Base-by-base conservation (phyloP, 2,329 filamentous ascomycete genomes). In the Alternaria panax region DNA sequence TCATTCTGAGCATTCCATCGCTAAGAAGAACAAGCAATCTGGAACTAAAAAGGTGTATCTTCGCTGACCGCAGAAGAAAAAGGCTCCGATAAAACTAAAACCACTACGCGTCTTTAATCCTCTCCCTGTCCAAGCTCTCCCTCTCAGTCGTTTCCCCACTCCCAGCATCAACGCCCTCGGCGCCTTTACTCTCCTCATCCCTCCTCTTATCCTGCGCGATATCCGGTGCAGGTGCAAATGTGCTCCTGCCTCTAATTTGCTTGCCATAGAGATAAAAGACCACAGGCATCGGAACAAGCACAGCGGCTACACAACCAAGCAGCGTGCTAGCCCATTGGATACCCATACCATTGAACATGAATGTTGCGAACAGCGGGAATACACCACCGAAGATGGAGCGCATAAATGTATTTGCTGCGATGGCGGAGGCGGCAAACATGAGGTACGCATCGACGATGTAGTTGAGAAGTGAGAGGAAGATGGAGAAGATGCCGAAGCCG, bases 361-460 rank as follows among this genome's bases (percentile, higher is more conserved):
- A 83, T 0, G 80, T 82, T 0, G 83, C 82, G 66, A 86, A 86
- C 0, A 86, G 79, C 0, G 85, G 85, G 67, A 86, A 85, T 4
- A 78, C 78, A 24, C 81, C 82, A 20, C 82, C 84, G 36, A 80
- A 81, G 22, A 85, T 71, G 8, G 80, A 83, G 18, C 84, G 78
- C 65, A 85, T 77, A 68, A 86, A 83, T 0, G 84, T 86, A 62
- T 86, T 86, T 6, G 83, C 84, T 8, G 84, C 84, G 38, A 86
- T 83, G 16, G 84, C 84, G 1, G 81, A 83, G 11, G 84, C 83
- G 14, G 84, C 83, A 62, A 81, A 81, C 76, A 86, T 85, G 43
- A 87, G 78, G 63, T 87, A 87, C 0, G 84, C 82, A 64, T 87
- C 85, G 50, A 87, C 84, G 16, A 88, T 76, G 66, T 88, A 88